Conservation (phyloP, 106 monocot species). For the Apostasia shenzhenica region DNA sequence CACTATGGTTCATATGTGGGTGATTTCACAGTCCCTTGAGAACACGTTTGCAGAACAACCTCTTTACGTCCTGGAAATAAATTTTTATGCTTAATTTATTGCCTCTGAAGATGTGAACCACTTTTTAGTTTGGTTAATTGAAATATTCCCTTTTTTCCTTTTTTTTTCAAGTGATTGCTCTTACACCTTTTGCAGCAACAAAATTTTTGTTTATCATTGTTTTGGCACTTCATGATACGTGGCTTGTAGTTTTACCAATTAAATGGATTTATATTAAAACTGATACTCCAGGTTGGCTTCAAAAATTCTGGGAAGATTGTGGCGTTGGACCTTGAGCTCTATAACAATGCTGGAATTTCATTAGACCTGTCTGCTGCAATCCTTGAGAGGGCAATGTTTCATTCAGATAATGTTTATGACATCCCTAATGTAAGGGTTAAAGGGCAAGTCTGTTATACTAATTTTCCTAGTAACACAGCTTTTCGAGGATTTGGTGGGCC, state of each 20-base stretch:
- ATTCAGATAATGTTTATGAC: conserved; percentile 85
- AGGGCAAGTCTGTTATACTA: conserved; percentile 84
- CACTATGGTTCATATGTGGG: too few relatives aligned
- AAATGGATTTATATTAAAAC: background rate
- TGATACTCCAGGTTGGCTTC: conserved; percentile 68
- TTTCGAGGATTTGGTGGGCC: conserved; percentile 99
- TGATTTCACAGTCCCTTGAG: too few relatives aligned
- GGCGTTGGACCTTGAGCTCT: conserved; percentile 85
- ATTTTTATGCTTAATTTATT: too few relatives aligned
- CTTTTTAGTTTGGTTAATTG: too few relatives aligned
- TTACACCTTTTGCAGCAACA: too few relatives aligned
- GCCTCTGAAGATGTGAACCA: too few relatives aligned
- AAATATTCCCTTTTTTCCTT: too few relatives aligned
- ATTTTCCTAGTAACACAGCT: conserved; percentile 94
- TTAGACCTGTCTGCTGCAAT: conserved; percentile 68
- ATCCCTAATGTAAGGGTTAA: conserved; percentile 72
- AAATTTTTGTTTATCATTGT: too few relatives aligned
- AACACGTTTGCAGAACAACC: too few relatives aligned
- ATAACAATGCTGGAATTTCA: conserved; percentile 93
- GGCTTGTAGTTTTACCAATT: background rate
- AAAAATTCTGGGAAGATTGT: conserved; percentile 75
- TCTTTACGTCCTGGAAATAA: too few relatives aligned
- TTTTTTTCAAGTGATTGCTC: too few relatives aligned
- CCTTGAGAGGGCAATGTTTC: conserved; percentile 90
- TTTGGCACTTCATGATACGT: too few relatives aligned